These are phyloP conservation scores for Setaria viridis DNA, from an alignment of 202 grass and related monocot species.

Conservation along the genomic window DNA sequence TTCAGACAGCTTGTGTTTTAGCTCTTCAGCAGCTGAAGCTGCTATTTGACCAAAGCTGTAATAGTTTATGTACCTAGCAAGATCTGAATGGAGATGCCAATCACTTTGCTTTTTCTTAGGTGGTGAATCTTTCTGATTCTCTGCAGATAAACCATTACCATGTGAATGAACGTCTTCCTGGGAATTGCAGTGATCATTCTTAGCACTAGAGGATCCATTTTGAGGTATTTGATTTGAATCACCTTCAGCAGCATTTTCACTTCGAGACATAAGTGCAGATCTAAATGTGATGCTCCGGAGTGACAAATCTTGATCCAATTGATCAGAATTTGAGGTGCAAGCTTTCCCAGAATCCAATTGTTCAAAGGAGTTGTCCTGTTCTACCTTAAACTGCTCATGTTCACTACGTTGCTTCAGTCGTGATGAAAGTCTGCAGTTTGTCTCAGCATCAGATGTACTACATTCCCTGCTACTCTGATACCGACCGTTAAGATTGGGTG, in stretches of 20 bases:
- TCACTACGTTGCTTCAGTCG: conserved; percentile 34
- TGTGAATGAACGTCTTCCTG: conserved; percentile 46
- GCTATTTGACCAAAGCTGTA: conserved; percentile 96
- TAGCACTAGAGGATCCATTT: conserved; percentile 28
- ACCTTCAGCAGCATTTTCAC: conserved; percentile 34
- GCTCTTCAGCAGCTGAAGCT: conserved; percentile 74
- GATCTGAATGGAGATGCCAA: conserved; percentile 51
- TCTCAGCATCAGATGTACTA: conserved; percentile 42
- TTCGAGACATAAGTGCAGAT: conserved; percentile 21
- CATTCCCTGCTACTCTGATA: conserved; percentile 45
- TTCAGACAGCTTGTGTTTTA: conserved; percentile 67
- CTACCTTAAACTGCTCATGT: conserved; percentile 15
- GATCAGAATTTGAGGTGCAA: conserved; percentile 41
- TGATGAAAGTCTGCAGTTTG: conserved; percentile 32
- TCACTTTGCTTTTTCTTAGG: conserved; percentile 49
- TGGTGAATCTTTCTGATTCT: conserved; percentile 42
- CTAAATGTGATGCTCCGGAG: conserved; percentile 28
- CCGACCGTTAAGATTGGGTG: conserved; percentile 38
- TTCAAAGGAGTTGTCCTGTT: conserved; percentile 40
- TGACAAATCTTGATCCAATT: conserved; percentile 44
- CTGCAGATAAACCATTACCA: conserved; percentile 41
- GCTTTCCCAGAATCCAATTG: conserved; percentile 31
- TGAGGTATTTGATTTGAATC: conserved; percentile 29
- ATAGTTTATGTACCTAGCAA: conserved; percentile 69
- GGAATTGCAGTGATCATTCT: conserved; percentile 36